Base-by-base conservation (phyloP, 805 yeast genomes). In the Saccharomycopsis lassenensis region DNA sequence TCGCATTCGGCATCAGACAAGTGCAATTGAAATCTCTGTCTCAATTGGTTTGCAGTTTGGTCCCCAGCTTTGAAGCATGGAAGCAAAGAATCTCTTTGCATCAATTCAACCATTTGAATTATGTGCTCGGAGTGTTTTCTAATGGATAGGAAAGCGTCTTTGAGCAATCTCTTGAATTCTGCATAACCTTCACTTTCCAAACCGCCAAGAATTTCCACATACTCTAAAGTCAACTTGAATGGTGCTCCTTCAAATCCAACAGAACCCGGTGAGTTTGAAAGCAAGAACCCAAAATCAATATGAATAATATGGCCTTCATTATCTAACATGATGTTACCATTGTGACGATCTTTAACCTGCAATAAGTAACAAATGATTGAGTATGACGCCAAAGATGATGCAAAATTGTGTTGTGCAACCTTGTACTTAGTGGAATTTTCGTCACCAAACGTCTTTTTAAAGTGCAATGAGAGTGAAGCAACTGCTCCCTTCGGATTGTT, bases 161-260 rank as follows among this genome's bases (percentile, higher is more conserved):
- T 81, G 49, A 83, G 71, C 10, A 84, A 52, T 4, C 62, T 52
- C 25, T 71, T 71, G 59, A 83, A 91, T 36, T 65, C 63, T 26
- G 59, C 52, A 58, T 72, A 91, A 35, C 69, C 59, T 16, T 63
- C 69, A 14, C 85, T 71, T 2, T 73, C 77, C 0, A 66, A 37
- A 0, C 97, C 97, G 7, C 94, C 98, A 47, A 91, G 55, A 3
- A 91, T 56, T 22, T 87, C 96, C 16, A 89, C 74, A 48, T 91
- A 91, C 50, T 91, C 99, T 41, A 67, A 65, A 0, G 97, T 85
- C 12, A 91, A 63, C 54, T 91, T 91, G 65, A 91, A 91, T 1
- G 98, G 96, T 1, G 97, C 95, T 1, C 95, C 93, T 53, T 91
- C 99, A 55, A 91, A 87, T 0, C 96, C 95, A 38, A 91, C 86